Conservation (phyloP, 2,329 filamentous ascomycete species). For the Neocatenulostroma microsporum region DNA sequence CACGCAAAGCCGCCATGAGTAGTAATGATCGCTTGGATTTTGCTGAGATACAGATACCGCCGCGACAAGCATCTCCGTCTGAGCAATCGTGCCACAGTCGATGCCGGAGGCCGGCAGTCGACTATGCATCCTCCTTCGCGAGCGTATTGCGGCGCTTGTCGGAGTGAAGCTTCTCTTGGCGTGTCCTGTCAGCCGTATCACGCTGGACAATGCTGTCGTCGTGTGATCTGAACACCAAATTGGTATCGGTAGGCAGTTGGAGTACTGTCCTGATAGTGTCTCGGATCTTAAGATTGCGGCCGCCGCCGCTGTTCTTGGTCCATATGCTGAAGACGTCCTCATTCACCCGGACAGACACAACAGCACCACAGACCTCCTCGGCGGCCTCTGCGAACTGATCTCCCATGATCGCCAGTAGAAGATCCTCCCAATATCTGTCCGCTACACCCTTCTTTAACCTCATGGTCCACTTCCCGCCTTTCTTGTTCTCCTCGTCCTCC, state of each 20-base stretch:
- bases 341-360: slow-evolving; percentile 86
- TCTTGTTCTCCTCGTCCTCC: slow-evolving; percentile 96
- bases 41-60: too few species aligned
- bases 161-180: slow-evolving; percentile 65
- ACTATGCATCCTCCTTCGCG: slow-evolving; percentile 16
- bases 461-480: slow-evolving; percentile 95
- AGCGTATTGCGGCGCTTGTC: slow-evolving; percentile 40
- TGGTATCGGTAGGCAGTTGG: slow-evolving; percentile 77
- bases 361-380: slow-evolving; percentile 90
- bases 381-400: slow-evolving; percentile 89
- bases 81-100: too few species aligned
- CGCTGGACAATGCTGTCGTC: slow-evolving; percentile 92
- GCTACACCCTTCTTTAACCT: slow-evolving; percentile 94
- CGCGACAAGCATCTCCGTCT: too few species aligned
- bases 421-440: slow-evolving; percentile 94
- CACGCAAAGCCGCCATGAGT: too few species aligned
- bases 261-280: slow-evolving; percentile 92
- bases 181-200: slow-evolving; percentile 80
- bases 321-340: slow-evolving; percentile 98
- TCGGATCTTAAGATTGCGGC: slow-evolving; percentile 93
- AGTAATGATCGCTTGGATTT: too few species aligned
- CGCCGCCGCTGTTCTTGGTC: slow-evolving; percentile 89
- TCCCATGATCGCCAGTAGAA: slow-evolving; percentile 81
- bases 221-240: slow-evolving; percentile 91
- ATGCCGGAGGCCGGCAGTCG: too few species aligned